Base-by-base conservation (phyloP, 2,329 filamentous ascomycete species). In the Epichloe festucae region DNA sequence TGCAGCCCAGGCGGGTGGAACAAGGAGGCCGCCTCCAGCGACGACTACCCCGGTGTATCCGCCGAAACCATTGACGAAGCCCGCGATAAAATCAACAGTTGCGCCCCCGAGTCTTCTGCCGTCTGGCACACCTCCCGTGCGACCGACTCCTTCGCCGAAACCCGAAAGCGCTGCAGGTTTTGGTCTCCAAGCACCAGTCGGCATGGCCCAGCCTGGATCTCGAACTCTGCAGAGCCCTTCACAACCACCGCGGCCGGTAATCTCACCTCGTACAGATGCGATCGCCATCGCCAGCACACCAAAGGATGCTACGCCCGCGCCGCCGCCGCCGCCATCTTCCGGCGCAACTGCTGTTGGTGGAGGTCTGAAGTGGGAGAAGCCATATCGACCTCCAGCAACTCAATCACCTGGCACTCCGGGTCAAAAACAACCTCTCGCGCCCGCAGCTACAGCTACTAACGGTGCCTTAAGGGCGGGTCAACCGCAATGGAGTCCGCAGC, bases 321-420 rank as follows among this genome's bases (percentile, higher is more conserved):
- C 45, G 12, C 15, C 45, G 5, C 23, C 42, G 21, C 36, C 31
- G 21, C n/a, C 45, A 12, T 19, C 21, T 17, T 5, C 34, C 17
- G 31, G 34, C 17, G 15, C 38, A 6, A 38, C 35, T n/a, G 42
- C 15, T 15, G 21, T 8, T n/a, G 43, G n/a, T 46, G 50, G 50
- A 27, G 36, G 36, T n/a, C 53, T 70, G 17, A 71, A 70, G 51
- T 71, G 69, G 69, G 69, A 71, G 56, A 69, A 67, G 56, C 67
- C 69, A 11, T 69, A 70, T 53, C 67, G 69, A 51, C 68, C 67
- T 42, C 62, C 62, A 3, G 60, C 59, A 27, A 51, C 56, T 34
- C 56, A 54, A 39, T 49, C 35, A 21, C 54, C 56, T 10, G 45
- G 46, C 7, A 23, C 27, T 27, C 53, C 54, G n/a, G 57, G 52